Conservation (phyloP, 352 stramenopile species). For the Globisporangium lucens region DNA sequence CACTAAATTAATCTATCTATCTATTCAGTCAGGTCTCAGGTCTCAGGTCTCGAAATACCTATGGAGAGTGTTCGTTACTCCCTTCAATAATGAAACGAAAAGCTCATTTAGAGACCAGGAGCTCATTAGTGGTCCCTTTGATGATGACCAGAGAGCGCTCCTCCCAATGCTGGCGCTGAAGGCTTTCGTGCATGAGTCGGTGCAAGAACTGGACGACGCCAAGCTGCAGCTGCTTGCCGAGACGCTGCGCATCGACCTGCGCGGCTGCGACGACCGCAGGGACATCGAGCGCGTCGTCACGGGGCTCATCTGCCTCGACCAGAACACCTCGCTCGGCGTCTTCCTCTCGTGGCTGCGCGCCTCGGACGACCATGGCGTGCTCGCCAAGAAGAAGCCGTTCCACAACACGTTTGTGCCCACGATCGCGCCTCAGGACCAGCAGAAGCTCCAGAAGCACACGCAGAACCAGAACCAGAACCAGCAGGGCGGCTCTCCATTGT, state of each 20-base stretch:
- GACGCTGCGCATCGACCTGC: constrained; percentile 60
- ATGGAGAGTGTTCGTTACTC: too few species aligned
- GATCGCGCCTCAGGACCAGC: constrained; percentile 23
- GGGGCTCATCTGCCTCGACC: constrained; percentile 62
- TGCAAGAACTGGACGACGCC: constrained; percentile 41
- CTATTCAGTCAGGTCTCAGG: too few species aligned
- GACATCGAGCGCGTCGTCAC: constrained; percentile 65
- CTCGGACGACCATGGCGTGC: constrained; percentile 23
- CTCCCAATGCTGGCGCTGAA: constrained; percentile 56
- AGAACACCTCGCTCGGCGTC: constrained; percentile 63
- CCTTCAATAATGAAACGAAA: too few species aligned
- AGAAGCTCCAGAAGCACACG: too few species aligned
- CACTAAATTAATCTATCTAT: too few species aligned
- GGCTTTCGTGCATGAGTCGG: constrained; percentile 58
- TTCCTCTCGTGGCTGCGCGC: constrained; percentile 68
- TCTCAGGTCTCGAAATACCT: too few species aligned
- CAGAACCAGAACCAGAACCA: not conserved
- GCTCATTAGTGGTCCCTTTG: not conserved
- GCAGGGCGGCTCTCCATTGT: too few species aligned
- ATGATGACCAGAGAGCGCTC: not conserved
- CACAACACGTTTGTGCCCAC: constrained; percentile 63
- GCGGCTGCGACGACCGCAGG: constrained; percentile 47
- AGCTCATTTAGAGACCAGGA: too few species aligned
- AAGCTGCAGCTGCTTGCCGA: constrained; percentile 48
- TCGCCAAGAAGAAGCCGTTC: constrained; percentile 42